Percentiles rank a stretch among this genome's conserved stretches.
Evolutionary conservation across 306 rosid species (phyloP).

Genomic region (Herpetospermum pedunculosum): DNA sequence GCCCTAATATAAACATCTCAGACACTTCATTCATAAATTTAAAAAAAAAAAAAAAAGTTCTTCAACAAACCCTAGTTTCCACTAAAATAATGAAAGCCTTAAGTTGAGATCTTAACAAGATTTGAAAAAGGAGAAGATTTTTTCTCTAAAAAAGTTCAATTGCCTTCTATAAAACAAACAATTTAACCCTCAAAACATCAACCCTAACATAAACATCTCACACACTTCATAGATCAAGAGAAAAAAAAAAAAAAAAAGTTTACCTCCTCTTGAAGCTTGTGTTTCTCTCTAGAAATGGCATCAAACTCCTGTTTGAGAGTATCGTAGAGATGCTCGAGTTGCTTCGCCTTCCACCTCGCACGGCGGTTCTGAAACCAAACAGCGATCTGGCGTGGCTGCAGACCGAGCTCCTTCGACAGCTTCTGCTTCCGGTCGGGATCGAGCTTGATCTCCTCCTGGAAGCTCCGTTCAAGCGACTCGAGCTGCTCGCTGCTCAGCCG

Average conservation of each 20-base stretch:
- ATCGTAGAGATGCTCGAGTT: constrained; percentile 79
- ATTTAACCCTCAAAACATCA: background rate
- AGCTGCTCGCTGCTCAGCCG: constrained; percentile 59
- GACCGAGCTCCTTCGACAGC: constrained; percentile 82
- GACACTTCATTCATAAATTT: background rate
- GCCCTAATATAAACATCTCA: background rate
- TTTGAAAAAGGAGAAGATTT: background rate
- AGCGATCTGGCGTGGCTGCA: constrained; percentile 89
- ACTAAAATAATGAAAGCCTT: background rate
- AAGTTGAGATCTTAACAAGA: background rate
- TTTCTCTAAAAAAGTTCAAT: background rate
- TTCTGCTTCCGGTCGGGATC: constrained; percentile 86
- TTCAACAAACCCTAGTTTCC: background rate
- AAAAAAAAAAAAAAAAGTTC: background rate
- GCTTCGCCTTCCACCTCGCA: constrained; percentile 91
- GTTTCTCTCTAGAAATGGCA: constrained; percentile 55
- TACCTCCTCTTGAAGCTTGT: constrained; percentile 80
- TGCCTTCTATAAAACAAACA: background rate
- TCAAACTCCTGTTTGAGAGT: constrained; percentile 71
- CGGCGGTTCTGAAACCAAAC: constrained; percentile 97
- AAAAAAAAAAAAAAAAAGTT: background rate
- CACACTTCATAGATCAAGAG: background rate
- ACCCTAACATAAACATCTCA: background rate
- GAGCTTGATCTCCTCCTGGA: constrained; percentile 79
- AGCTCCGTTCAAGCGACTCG: constrained; percentile 70